Conservation (phyloP, 306 rosid genomes). For the Malus sieversii region DNA sequence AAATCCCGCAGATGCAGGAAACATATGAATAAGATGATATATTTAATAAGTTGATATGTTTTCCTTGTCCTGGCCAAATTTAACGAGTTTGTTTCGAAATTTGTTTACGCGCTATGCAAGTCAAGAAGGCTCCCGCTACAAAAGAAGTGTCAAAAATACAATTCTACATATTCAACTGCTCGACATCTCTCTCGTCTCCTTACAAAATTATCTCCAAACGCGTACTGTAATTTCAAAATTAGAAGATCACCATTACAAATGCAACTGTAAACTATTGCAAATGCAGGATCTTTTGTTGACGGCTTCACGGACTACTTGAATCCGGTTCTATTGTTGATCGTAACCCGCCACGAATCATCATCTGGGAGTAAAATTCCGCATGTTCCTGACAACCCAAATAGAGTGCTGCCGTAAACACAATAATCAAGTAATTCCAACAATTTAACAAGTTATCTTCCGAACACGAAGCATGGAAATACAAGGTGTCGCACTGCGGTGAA, state of each 20-base stretch:
- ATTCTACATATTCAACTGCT: neutral
- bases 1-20: too few relatives aligned
- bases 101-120: neutral
- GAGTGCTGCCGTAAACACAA: neutral
- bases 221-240: neutral
- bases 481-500: too few relatives aligned
- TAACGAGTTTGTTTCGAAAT: neutral
- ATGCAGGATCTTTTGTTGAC: neutral
- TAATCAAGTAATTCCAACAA: neutral
- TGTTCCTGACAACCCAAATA: neutral
- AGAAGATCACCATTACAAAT: neutral
- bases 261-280: neutral
- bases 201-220: neutral
- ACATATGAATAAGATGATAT: too few relatives aligned
- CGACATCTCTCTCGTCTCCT: neutral
- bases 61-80: too few relatives aligned
- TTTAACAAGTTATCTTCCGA: neutral
- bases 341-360: constrained; percentile 7
- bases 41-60: too few relatives aligned
- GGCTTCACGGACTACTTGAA: neutral
- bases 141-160: neutral
- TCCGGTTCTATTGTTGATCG: constrained; percentile 12
- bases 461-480: neutral
- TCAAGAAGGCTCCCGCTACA: neutral
- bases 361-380: constrained; percentile 14